These are phyloP conservation scores for Nakazawaea laoshanensis DNA, from an alignment of 805 yeast genomes.

Conservation along the genomic window DNA sequence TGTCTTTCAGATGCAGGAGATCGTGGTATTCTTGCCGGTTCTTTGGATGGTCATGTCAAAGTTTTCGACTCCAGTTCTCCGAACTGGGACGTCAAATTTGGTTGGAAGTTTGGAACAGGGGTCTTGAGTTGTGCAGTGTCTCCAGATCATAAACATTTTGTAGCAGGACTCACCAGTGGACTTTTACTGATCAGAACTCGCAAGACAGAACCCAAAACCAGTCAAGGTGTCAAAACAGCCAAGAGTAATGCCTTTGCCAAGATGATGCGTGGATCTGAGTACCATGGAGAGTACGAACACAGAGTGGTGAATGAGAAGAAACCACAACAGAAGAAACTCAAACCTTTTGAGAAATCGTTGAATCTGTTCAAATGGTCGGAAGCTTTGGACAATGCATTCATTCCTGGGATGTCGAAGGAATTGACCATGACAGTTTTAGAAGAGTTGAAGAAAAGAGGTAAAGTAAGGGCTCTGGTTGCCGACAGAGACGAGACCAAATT, in stretches of 20 bases:
- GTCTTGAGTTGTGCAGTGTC: slow-evolving; percentile 86
- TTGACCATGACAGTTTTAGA: slow-evolving; percentile 73
- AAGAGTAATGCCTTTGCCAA: slow-evolving; percentile 63
- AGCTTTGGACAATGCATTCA: slow-evolving; percentile 82
- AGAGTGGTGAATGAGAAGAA: slow-evolving; percentile 53
- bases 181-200: slow-evolving; percentile 82
- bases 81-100: slow-evolving; percentile 85
- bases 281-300: slow-evolving; percentile 83
- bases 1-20: slow-evolving; percentile 68
- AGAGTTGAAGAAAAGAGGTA: slow-evolving; percentile 85
- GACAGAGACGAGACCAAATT: slow-evolving; percentile 76
- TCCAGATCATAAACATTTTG: slow-evolving; percentile 82
- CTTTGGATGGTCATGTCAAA: slow-evolving; percentile 95
- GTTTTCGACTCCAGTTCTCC: slow-evolving; percentile 71
- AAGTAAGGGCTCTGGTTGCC: slow-evolving; percentile 69
- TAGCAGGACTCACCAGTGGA: slow-evolving; percentile 88
- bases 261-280: slow-evolving; percentile 87
- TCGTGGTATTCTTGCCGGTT: slow-evolving; percentile 83
- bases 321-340: slow-evolving; percentile 48
- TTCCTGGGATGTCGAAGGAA: slow-evolving; percentile 72
- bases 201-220: slow-evolving; percentile 52
- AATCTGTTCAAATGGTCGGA: slow-evolving; percentile 89
- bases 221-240: slow-evolving; percentile 38
- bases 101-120: slow-evolving; percentile 96
- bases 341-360: slow-evolving; percentile 74